phyloP scores from a whole-genome alignment of 2,329 filamentous ascomycete genomes.

The Colletotrichum liriopes region DNA sequence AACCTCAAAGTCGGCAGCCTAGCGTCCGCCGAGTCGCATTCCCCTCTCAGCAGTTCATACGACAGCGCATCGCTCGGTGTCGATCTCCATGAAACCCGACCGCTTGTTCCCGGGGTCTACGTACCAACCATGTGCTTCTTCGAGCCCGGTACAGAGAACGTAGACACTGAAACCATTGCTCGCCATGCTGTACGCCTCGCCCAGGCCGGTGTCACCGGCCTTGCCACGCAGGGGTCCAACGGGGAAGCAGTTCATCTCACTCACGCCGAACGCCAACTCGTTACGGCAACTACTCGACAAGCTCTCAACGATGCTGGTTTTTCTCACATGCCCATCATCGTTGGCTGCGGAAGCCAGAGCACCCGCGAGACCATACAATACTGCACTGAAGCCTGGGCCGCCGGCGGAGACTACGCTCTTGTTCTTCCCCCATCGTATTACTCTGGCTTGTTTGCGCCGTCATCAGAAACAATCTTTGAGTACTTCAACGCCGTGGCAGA shows the following conservation, averaged over 20 bases:
- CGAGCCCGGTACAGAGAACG: constrained; percentile 73
- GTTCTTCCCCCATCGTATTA: constrained; percentile 86
- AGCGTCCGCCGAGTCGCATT: constrained; percentile 50
- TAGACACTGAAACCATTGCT: constrained; percentile 75
- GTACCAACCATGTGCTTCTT: constrained; percentile 85
- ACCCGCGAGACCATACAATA: constrained; percentile 80
- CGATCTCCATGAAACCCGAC: constrained; percentile 53
- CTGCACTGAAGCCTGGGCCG: constrained; percentile 77
- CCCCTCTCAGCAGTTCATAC: constrained; percentile 60
- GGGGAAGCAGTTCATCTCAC: constrained; percentile 87
- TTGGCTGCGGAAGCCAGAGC: constrained; percentile 82
- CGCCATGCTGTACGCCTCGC: constrained; percentile 79
- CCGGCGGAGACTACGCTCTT: constrained; percentile 83
- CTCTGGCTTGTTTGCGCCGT: constrained; percentile 74
- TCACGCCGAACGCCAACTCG: constrained; percentile 77
- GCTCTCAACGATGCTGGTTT: constrained; percentile 79
- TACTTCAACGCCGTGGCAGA: constrained; percentile 79
- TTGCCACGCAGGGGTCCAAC: constrained; percentile 86
- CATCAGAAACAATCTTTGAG: constrained; percentile 72
- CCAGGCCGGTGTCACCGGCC: constrained; percentile 79
- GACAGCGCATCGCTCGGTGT: constrained; percentile 56
- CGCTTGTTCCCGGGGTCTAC: constrained; percentile 72
- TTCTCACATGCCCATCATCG: constrained; percentile 78
- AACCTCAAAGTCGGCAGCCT: constrained; percentile 50
- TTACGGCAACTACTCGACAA: constrained; percentile 79